These are phyloP conservation scores for Hemisphaericaspora subhashii DNA, from an alignment of 1,139 yeast genomes.

Conservation along the genomic window DNA sequence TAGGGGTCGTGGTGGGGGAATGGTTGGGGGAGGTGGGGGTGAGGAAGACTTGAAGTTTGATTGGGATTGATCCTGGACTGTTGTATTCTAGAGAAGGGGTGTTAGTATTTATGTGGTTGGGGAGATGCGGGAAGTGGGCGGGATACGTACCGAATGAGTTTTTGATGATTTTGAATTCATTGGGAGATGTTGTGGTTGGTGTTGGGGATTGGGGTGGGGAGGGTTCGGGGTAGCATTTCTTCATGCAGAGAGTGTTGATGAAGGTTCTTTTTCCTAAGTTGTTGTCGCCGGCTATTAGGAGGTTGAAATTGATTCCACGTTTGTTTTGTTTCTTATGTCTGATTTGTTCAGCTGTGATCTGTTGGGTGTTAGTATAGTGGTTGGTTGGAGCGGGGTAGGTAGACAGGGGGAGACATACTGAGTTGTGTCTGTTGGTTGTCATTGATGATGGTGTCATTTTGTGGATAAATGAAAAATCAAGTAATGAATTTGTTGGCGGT, in stretches of 20 bases:
- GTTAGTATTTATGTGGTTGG: slow-evolving; percentile 1
- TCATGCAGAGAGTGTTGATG: slow-evolving; percentile 31
- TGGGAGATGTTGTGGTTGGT: too few species aligned
- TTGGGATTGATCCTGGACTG: slow-evolving; percentile 20
- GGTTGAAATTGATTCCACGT: slow-evolving; percentile 26
- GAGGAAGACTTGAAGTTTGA: slow-evolving; percentile 24
- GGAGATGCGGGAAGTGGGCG: too few species aligned
- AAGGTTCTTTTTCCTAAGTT: slow-evolving; percentile 36
- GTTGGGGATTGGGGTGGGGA: neutral
- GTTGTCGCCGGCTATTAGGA: slow-evolving; percentile 35
- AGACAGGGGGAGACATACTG: slow-evolving; percentile 2
- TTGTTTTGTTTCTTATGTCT: slow-evolving; percentile 14
- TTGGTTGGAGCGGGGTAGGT: neutral
- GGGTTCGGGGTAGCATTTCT: slow-evolving; percentile 11
- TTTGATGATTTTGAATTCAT: slow-evolving; percentile 2
- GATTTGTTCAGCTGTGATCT: slow-evolving; percentile 10
- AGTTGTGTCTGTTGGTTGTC: neutral
- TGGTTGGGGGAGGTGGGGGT: slow-evolving; percentile 37
- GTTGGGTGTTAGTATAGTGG: neutral
- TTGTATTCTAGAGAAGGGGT: slow-evolving; percentile 5
- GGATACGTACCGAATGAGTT: slow-evolving; percentile 16
- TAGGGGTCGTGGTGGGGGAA: slow-evolving; percentile 4
- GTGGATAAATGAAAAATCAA: too few species aligned
- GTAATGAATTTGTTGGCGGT: too few species aligned
- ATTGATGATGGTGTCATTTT: slow-evolving; percentile 2